These are phyloP conservation scores for Toxicodendron radicans DNA, from an alignment of 345 rosid species.

Conservation along the genomic window DNA sequence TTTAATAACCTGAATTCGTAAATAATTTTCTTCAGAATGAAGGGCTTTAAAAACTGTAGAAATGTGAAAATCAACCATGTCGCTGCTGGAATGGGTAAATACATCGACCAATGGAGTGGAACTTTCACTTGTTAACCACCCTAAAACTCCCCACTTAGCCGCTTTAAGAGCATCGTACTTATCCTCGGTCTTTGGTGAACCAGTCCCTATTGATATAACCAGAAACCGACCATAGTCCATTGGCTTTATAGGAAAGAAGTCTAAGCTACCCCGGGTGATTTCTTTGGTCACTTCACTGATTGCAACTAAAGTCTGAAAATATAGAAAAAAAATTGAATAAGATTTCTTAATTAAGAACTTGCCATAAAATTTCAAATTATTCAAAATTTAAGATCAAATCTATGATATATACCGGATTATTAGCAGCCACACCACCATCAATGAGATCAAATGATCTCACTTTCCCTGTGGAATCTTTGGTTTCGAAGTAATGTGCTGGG, in stretches of 20 bases:
- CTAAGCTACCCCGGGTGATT: constrained; percentile 12
- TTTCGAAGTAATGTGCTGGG: background rate
- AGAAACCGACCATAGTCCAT: constrained; percentile 29
- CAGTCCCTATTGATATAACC: constrained; percentile 40
- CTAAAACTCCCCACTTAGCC: background rate
- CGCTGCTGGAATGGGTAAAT: constrained; percentile 33
- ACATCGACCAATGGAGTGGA: constrained; percentile 33
- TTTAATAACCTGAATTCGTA: constrained; percentile 42
- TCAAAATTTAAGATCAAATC: background rate
- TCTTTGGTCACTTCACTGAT: constrained; percentile 39
- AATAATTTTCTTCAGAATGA: constrained; percentile 30
- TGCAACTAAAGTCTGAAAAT: constrained; percentile 35
- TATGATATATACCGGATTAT: background rate
- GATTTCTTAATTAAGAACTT: background rate
- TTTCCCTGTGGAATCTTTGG: background rate
- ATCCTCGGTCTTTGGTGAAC: constrained; percentile 18
- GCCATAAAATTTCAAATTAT: background rate
- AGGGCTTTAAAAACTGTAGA: constrained; percentile 37
- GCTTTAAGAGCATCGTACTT: background rate
- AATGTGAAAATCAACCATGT: constrained; percentile 41
- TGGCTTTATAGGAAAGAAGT: constrained; percentile 26
- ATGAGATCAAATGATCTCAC: background rate
- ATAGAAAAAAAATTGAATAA: background rate
- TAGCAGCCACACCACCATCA: background rate
- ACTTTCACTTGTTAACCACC: background rate